Evolutionary conservation across 2,329 filamentous ascomycete species (phyloP).

Genomic region (Fusarium sp.): DNA sequence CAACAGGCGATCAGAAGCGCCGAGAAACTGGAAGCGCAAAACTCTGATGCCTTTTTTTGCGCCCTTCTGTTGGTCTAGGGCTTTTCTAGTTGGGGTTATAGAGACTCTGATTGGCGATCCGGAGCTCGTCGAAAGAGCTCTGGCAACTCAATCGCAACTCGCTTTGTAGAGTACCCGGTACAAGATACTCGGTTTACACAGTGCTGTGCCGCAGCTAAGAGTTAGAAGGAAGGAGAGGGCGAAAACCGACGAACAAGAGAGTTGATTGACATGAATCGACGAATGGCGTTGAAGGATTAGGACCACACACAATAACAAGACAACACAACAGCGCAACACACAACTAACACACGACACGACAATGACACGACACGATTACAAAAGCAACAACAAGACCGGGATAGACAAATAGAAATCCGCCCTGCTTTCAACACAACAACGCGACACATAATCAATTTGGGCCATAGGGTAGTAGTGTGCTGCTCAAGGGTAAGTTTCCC

Average conservation of each 20-base stretch:
- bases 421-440: conserved; percentile 30
- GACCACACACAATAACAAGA: conserved; percentile 41
- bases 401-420: conserved; percentile 23
- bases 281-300: conserved; percentile 35
- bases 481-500: background rate
- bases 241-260: conserved; percentile 25
- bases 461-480: conserved; percentile 24
- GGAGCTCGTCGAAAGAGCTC: conserved; percentile 6
- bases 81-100: conserved; percentile 24
- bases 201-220: conserved; percentile 42
- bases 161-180: conserved; percentile 30
- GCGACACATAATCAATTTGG: conserved; percentile 30
- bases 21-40: conserved; percentile 36
- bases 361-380: conserved; percentile 37
- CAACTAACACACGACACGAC: conserved; percentile 41
- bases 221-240: conserved; percentile 37
- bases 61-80: conserved; percentile 5
- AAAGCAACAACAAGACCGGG: conserved; percentile 32
- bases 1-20: conserved; percentile 19
- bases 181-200: conserved; percentile 29
- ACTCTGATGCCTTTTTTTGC: conserved; percentile 34
- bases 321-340: conserved; percentile 42
- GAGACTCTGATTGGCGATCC: conserved; percentile 25
- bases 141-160: conserved; percentile 21
- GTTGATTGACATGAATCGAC: conserved; percentile 13